Conservation (phyloP, 306 rosid genomes). For the apple (Malus domestica) region DNA sequence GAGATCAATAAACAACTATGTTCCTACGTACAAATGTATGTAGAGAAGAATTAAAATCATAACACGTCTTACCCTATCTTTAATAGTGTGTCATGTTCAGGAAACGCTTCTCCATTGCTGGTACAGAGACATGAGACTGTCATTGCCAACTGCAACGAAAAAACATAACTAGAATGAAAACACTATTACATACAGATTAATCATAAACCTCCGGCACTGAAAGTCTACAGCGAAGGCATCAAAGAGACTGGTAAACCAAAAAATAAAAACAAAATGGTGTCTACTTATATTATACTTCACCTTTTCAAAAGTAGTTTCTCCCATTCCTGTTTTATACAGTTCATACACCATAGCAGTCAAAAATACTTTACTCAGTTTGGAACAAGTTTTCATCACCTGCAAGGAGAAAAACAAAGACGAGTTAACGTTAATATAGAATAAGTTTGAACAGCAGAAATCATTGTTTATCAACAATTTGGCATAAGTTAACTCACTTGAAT, state of each 20-base stretch:
- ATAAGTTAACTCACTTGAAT: slow-evolving; percentile 60
- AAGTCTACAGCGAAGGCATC: not conserved
- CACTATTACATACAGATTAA: not conserved
- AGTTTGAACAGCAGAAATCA: slow-evolving; percentile 7
- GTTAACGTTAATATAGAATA: not conserved
- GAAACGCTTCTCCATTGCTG: slow-evolving; percentile 71
- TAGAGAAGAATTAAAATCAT: not conserved
- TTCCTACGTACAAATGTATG: not conserved
- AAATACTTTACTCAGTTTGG: slow-evolving; percentile 67
- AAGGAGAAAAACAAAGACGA: slow-evolving; percentile 7
- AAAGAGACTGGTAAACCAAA: not conserved
- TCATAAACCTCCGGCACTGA: not conserved
- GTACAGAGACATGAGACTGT: slow-evolving; percentile 58
- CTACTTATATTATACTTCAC: slow-evolving; percentile 18
- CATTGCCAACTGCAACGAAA: slow-evolving; percentile 66
- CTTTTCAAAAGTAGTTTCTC: slow-evolving; percentile 91
- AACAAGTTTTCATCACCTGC: slow-evolving; percentile 81
- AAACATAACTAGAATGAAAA: slow-evolving; percentile 22
- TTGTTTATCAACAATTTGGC: not conserved
- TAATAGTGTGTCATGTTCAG: slow-evolving; percentile 74
- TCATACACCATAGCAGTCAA: slow-evolving; percentile 91
- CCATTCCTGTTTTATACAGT: slow-evolving; percentile 88
- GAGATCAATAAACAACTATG: not conserved
- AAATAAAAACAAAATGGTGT: not conserved
- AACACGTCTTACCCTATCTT: slow-evolving; percentile 72